Conservation (phyloP, 169 alveolate species). For the Miamiensis avidus region DNA sequence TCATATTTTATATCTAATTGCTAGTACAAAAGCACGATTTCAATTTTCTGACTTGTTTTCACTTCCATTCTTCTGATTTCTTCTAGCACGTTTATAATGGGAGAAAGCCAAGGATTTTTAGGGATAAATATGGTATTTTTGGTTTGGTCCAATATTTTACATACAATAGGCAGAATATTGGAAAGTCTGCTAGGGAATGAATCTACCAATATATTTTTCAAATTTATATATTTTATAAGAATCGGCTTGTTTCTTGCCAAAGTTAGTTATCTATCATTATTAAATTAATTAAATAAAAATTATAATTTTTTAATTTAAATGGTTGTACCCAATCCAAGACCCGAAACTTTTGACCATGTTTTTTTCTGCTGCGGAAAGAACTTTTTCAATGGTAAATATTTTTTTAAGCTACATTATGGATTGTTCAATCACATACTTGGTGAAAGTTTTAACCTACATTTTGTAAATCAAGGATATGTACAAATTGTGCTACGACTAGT, state of each 20-base stretch:
- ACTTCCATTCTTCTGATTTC: constrained; percentile 49
- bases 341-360: constrained; percentile 62
- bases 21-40: constrained; percentile 46
- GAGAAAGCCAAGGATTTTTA: constrained; percentile 80
- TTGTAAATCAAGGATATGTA: constrained; percentile 47
- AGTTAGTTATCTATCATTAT: constrained; percentile 39
- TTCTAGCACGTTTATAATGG: constrained; percentile 60
- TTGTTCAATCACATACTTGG: constrained; percentile 50
- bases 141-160: constrained; percentile 68
- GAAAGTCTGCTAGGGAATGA: constrained; percentile 54
- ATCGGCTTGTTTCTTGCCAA: constrained; percentile 70
- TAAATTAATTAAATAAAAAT: no score
- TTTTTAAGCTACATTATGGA: constrained; percentile 48
- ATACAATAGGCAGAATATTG: constrained; percentile 59
- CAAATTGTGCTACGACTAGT: constrained; percentile 47
- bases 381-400: constrained; percentile 33
- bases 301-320: no score
- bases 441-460: constrained; percentile 47
- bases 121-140: constrained; percentile 63
- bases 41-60: constrained; percentile 35
- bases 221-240: constrained; percentile 62
- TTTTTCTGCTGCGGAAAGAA: constrained; percentile 52
- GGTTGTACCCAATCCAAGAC: constrained; percentile 54
- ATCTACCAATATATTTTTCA: constrained; percentile 56
- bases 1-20: constrained; percentile 37